A percentile compares a stretch with the other conserved stretches of the same genome.
These are phyloP conservation scores for Chlamydomonas eustigma DNA, from an alignment of 139 green algal genomes.

Conservation along the genomic window DNA sequence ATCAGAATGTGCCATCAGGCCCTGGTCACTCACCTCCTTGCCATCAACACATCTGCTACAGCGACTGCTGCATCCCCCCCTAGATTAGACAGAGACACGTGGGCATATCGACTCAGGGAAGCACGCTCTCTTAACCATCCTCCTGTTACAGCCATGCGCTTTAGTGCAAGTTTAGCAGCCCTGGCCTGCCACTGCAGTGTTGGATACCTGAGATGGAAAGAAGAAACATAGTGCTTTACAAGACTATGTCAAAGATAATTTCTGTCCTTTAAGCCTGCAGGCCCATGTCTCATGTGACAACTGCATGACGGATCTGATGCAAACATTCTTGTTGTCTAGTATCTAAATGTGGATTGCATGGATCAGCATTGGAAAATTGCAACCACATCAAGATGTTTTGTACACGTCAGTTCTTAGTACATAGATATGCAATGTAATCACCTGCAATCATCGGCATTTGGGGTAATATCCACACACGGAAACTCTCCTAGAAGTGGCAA, in stretches of 20 bases:
- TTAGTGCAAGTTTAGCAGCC: slow-evolving; percentile 51
- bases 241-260: no score
- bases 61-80: slow-evolving; percentile 23
- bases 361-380: no score
- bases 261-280: no score
- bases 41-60: slow-evolving; percentile 74
- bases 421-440: slow-evolving; percentile 13
- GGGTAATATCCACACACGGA: slow-evolving; percentile 54
- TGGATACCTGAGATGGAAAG: slow-evolving; percentile 42
- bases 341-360: no score
- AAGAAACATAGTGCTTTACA: no score
- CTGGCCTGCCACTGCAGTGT: slow-evolving; percentile 79
- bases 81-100: slow-evolving; percentile 78
- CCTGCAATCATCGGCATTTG: slow-evolving; percentile 37
- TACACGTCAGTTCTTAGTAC: no score
- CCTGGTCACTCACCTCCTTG: slow-evolving; percentile 32
- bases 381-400: no score
- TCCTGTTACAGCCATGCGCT: slow-evolving; percentile 38
- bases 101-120: slow-evolving; percentile 70
- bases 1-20: background rate
- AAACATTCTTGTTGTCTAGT: no score
- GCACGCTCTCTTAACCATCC: slow-evolving; percentile 68
- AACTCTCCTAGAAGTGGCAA: slow-evolving; percentile 66
- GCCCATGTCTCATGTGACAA: no score
- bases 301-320: no score